Evolutionary conservation across 495 filamentous ascomycete species (phyloP), one percentile per base, ranked within the genome.

Genomic region (Neohortaea acidophila): DNA sequence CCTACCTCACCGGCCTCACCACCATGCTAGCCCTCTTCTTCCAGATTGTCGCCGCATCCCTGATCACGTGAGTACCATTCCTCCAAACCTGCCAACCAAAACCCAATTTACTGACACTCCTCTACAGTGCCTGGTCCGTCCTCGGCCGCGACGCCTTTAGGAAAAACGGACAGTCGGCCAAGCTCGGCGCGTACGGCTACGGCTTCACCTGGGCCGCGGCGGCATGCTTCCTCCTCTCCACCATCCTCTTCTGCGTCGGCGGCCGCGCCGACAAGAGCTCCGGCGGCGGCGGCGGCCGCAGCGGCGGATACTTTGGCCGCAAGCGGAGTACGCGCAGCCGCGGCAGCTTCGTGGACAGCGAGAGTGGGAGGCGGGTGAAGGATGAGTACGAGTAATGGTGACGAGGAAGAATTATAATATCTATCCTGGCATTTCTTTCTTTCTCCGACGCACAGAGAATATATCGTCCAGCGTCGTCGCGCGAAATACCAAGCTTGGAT

Each of bases 181-280:
- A 48, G 6, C 56, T 94, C 4, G 85, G 85, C 19, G 47, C 58
- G 12, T 82, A 84, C 44, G 75, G 79, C 5, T 86, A 81, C 48
- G 85, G 72, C 20, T 36, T 92, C 61, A 83, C 78, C 60, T 94
- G 85, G 85, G 77, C 77, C 2, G 69, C 81, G 3, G 72, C 76
- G 51, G 72, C 66, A 1, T 75, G 72, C 32, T 67, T 82, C 33
- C 60, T 86, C 43, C 58, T 92, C 36, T 71, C 81, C 12, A 78
- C 73, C 10, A 34, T 84, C 19, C 54, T 84, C 13, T 81, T 86
- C 63, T 86, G 75, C 59, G 33, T 72, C 1, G 69, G 66, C 15
- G 65, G 54, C 36, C 46, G 44, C 32, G 38, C 39, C 11, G 54
- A 58, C 4, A 58, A 56, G 27, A 39, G 49, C 5, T 40, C 45